Conservation (phyloP, 2,329 filamentous ascomycete genomes). For the Talaromyces verruculosus region DNA sequence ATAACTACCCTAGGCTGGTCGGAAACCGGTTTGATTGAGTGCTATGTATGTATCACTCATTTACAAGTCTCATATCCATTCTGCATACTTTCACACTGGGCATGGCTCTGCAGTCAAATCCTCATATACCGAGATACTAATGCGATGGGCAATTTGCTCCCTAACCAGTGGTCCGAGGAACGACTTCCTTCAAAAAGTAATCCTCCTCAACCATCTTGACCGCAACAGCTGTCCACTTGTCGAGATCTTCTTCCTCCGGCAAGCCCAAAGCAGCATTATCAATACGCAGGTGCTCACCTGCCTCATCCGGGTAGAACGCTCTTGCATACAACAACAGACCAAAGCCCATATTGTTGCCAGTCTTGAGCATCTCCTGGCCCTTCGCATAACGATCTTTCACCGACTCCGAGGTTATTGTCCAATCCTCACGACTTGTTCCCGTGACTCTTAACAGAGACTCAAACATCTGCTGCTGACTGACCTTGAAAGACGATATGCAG, state of each 20-base stretch:
- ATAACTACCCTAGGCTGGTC: neutral
- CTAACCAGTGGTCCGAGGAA: conserved; percentile 12
- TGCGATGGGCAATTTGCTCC: neutral
- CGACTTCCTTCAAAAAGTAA: conserved; percentile 15
- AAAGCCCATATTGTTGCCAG: conserved; percentile 50
- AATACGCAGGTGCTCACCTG: conserved; percentile 18
- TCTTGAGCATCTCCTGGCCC: conserved; percentile 46
- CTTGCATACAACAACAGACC: conserved; percentile 56
- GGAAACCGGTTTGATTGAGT: neutral
- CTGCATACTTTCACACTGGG: neutral
- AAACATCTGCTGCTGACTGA: conserved; percentile 66
- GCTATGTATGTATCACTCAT: neutral
- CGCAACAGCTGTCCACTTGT: conserved; percentile 15
- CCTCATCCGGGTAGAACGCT: conserved; percentile 53
- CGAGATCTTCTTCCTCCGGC: conserved; percentile 20
- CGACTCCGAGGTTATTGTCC: conserved; percentile 56
- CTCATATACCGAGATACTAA: neutral
- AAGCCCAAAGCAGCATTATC: conserved; percentile 18
- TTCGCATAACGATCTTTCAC: conserved; percentile 51
- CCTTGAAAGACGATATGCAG: conserved; percentile 57
- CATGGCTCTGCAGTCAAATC: too few relatives aligned
- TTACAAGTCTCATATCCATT: neutral
- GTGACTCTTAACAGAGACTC: conserved; percentile 60
- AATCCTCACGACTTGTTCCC: conserved; percentile 59
- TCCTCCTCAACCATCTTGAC: conserved; percentile 19